Base-by-base conservation (phyloP, 768 basidiomycete species). In the Leccinum broughii region DNA sequence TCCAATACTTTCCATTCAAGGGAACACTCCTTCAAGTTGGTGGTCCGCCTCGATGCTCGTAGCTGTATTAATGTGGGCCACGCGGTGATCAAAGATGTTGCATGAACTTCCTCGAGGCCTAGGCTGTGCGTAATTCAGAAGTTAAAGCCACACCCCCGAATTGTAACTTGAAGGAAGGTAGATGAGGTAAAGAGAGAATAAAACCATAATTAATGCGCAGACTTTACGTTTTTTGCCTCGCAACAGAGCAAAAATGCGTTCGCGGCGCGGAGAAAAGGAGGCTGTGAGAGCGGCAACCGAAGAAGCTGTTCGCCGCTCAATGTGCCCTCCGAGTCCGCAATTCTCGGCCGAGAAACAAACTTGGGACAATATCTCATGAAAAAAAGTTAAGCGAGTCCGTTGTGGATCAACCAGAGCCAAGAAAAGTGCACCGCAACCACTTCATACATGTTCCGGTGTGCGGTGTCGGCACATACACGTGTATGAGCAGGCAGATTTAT, bases 141-240 rank as follows among this genome's bases (percentile, higher is more conserved):
- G 54, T 32, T 28, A 46, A 57, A 52, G 30, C 63, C 35, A 44
- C 44, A 20, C 32, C 41, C 51, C 51, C n/a, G 35, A 55, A 24
- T 60, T 51, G 46, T 46, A 53, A 35, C 35, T 35, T 35, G 13
- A 35, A 55, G 35, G 26, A 50, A 50, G 52, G 58, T 32, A 46
- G 41, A 57, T 63, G 70, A 64, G 53, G 56, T 62, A 55, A 59
- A 61, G 26, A 62, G 41, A 57, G 24, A 37, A 65, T 20, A 49
- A 55, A 62, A 57, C 20, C 11, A 52, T 56, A 59, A 62, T 59
- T 58, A 10, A 37, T 60, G 54, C 46, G 60, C 51, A 48, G 61
- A 66, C 62, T 72, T 46, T 72, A 70, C 70, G 68, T 72, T 63
- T 48, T 54, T 49, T 11, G 55, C 63, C 56, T 70, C 52, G 52